phyloP scores from a whole-genome alignment of 306 rosid genomes.

The Vigna radiata region DNA sequence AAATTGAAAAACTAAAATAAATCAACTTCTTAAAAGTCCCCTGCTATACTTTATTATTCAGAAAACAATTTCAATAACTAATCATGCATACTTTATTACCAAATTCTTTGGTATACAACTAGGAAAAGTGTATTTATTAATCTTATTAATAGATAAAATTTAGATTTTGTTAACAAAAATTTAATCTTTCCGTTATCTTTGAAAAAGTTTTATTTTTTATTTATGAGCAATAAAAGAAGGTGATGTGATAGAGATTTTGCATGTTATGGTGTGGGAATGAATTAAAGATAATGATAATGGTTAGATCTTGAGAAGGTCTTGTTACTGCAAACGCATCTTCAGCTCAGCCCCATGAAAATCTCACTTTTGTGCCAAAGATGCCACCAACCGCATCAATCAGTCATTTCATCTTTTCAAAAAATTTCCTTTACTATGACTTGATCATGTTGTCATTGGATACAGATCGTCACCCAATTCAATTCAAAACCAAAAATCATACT shows the following conservation, averaged over 20 bases:
- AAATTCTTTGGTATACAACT: no score
- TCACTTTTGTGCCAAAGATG: conserved; percentile 42
- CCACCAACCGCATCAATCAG: conserved; percentile 46
- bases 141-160: no score
- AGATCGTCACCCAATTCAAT: not conserved
- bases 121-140: no score
- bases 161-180: no score
- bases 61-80: no score
- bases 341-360: conserved; percentile 21
- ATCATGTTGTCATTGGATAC: conserved; percentile 18
- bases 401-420: conserved; percentile 25
- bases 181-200: no score
- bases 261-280: not conserved
- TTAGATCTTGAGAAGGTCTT: not conserved
- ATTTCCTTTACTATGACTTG: not conserved
- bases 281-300: not conserved
- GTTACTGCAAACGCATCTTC: conserved; percentile 47
- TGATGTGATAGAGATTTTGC: not conserved
- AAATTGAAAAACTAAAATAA: no score
- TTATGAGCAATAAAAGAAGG: no score
- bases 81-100: no score
- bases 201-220: no score
- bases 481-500: conserved; percentile 33
- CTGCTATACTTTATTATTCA: no score
- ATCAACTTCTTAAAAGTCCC: no score